Base-by-base conservation (phyloP, 2,329 filamentous ascomycete species). In the Aspergillus sp. region DNA sequence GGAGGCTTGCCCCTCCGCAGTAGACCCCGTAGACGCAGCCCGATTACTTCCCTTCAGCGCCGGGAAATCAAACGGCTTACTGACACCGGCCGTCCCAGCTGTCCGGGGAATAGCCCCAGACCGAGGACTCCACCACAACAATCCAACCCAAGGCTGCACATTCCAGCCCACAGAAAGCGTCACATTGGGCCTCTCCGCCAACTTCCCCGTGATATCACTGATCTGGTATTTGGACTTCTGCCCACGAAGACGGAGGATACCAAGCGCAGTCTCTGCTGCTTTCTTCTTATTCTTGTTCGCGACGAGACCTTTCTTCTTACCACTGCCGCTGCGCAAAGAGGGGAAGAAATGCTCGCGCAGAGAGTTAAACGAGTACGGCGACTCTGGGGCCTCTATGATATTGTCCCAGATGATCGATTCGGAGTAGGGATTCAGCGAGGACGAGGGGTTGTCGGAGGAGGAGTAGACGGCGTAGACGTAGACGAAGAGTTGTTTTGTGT, bases 401-500 rank as follows among this genome's bases (percentile, higher is more conserved):
- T 77, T 79, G 71, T 98, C 91, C 93, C 91, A 97, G 71, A 98
- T 91, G 52, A 96, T 85, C 57, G 87, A 86, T 70, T 89, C 79
- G 2, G 65, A 62, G 49, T 51, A 45, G 5, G 51, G 58, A 43
- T 43, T 39, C 29, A 67, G 57, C 8, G 46, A 47, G 7, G 53
- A 43, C 28, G 51, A 43, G 4, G 52, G 30, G 3, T 57, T 50
- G 28, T 60, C 53, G 42, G 68, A 66, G 42, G 70, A 69, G 34
- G 74, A 72, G 64, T 84, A 85, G 47, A 76, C 83, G 46, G 91
- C 91, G 46, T 88, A 91, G 49, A 98, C 83, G 73, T 95, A 98
- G 67, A 96, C 83, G 72, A 97, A 98, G 61, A 98, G 74, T 72
- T 97, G 88, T 70, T 98, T 98, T 19, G 94, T 98, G 77, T 98